phyloP scores from a whole-genome alignment of 257 asterid species.

The Solanum rostratum region DNA sequence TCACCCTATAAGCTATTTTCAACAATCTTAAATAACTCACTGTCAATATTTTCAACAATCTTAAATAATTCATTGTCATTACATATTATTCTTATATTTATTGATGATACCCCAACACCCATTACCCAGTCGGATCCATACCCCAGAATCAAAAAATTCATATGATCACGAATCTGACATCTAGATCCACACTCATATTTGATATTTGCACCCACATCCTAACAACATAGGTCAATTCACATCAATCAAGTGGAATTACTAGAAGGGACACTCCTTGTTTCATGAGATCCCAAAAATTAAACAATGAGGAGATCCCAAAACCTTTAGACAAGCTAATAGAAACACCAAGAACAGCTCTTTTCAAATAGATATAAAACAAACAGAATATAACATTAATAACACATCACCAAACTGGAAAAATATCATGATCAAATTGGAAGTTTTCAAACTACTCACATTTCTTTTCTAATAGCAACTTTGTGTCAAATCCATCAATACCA shows the following conservation, averaged over 20 bases:
- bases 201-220: background rate
- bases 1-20: background rate
- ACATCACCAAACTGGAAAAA: background rate
- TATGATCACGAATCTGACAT: background rate
- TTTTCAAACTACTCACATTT: slow-evolving; percentile 1
- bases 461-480: slow-evolving; percentile 16
- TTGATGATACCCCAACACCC: background rate
- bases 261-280: background rate
- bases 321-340: background rate
- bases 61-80: background rate
- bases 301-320: background rate
- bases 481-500: slow-evolving; percentile 18
- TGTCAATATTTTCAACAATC: background rate
- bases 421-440: background rate
- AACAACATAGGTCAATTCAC: background rate
- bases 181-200: background rate
- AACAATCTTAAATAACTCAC: background rate
- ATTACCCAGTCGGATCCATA: background rate
- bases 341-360: background rate
- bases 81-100: background rate
- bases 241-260: background rate
- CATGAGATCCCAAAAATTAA: background rate
- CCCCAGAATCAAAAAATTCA: background rate
- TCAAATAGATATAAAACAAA: background rate
- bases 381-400: background rate